Evolutionary conservation across 257 asterid genomes (phyloP), one percentile per base, ranked within the genome.

Genomic region (Marsdenia floribunda): DNA sequence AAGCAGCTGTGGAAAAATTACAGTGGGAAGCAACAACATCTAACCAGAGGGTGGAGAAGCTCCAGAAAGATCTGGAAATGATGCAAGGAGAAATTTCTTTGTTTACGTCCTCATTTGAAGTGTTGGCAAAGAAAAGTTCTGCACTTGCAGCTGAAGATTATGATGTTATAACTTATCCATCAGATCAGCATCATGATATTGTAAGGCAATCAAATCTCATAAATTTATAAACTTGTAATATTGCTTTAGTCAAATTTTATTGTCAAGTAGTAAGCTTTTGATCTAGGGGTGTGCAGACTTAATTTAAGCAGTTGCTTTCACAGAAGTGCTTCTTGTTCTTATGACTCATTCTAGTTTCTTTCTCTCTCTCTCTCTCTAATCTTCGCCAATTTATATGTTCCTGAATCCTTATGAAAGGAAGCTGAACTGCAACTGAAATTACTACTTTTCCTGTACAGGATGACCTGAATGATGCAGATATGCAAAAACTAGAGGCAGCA

Each of bases 1-100:
- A 88, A 85, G 99, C 99, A 63, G 96, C 98, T 22, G 90, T 90
- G 73, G 99, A 95, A 77, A 95, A 88, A 76, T 82, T 95, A 82
- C 90, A 92, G 75, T 95, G 99, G 98, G 98, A 92, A 80, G 87
- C 90, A 52, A 88, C 68, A 82, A 88, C 92, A 64, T 88, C 99
- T 76, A 88, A 82, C 78, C 83, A 85, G 74, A 87, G 87, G 61
- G 98, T 80, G 77, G 93, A 84, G 82, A 86, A 76, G 85, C 97
- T 95, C 71, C 91, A 88, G 86, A 86, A 82, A 79, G 91, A 90
- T 79, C 87, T 92, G 54, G 88, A 89, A 66, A 83, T 69, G 73
- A 81, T 82, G 81, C 85, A 84, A 82, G 96, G 85, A 73, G 96
- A 90, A 77, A 81, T 90, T 46, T 82, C 97, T 64, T 79, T 90